A percentile compares a stretch with the other conserved stretches of the same genome.
Evolutionary conservation across 2,329 filamentous ascomycete genomes (phyloP).

Genomic region (Pochonia chlamydosporia): DNA sequence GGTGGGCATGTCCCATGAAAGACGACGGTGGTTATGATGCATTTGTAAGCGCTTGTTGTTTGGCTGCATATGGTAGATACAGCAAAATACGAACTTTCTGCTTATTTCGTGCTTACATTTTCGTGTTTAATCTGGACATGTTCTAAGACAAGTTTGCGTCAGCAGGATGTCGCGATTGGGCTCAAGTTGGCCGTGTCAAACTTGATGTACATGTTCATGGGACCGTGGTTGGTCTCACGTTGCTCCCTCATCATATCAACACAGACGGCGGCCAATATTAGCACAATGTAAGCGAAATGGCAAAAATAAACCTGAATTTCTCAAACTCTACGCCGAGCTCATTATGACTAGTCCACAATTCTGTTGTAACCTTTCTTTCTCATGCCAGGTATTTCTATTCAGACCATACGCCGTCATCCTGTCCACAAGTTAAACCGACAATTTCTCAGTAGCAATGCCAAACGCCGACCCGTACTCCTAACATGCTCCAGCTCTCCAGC

Average conservation of each 20-base stretch:
- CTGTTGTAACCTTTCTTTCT: slow-evolving; percentile 1
- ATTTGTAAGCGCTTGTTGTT: neutral
- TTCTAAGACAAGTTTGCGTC: too few species aligned
- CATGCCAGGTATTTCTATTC: neutral
- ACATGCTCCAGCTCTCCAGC: neutral
- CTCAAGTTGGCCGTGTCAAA: too few species aligned
- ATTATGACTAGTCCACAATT: slow-evolving; percentile 8
- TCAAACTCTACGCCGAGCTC: neutral
- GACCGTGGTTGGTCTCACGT: too few species aligned
- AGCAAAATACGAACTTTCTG: neutral
- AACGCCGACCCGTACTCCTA: neutral
- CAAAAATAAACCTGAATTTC: neutral
- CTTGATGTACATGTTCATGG: too few species aligned
- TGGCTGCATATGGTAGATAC: neutral
- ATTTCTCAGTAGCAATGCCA: neutral
- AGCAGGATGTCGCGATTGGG: too few species aligned
- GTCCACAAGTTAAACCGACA: slow-evolving; percentile 1
- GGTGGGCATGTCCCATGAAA: neutral
- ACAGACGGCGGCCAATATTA: too few species aligned
- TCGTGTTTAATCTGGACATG: too few species aligned
- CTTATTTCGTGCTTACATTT: too few species aligned
- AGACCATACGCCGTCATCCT: neutral
- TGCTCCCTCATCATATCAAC: too few species aligned
- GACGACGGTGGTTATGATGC: neutral
- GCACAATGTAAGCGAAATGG: neutral